A percentile compares a stretch with the other conserved stretches of the same genome.
Evolutionary conservation across 2,329 filamentous ascomycete species (phyloP).

Genomic region (Curvularia eragrostidis): DNA sequence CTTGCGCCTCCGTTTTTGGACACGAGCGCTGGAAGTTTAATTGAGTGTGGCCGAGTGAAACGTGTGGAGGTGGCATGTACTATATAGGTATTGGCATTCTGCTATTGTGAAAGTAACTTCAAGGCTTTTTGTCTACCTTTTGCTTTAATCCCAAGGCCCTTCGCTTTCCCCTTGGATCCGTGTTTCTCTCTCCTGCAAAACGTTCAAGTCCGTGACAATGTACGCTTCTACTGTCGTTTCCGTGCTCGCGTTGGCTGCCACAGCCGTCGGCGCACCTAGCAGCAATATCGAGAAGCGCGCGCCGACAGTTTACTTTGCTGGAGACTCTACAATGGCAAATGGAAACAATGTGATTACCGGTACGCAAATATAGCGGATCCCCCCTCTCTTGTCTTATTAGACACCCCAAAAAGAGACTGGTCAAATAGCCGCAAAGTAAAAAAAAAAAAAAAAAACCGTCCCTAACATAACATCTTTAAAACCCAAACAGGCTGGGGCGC

Average conservation of each 20-base stretch:
- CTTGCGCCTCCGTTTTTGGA: neutral
- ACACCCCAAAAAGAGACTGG: too few relatives aligned
- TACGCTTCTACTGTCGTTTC: conserved; percentile 25
- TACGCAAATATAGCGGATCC: conserved; percentile 20
- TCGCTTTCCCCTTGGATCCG: neutral
- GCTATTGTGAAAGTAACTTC: neutral
- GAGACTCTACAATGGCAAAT: conserved; percentile 68
- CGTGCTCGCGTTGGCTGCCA: conserved; percentile 28
- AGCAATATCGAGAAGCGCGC: conserved; percentile 35
- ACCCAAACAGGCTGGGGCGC: conserved; percentile 68
- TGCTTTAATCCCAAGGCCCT: too few relatives aligned
- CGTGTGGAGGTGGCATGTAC: neutral
- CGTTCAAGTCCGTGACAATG: neutral
- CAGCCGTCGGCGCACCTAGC: conserved; percentile 34
- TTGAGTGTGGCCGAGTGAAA: too few relatives aligned
- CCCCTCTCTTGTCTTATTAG: too few relatives aligned
- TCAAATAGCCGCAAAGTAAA: neutral
- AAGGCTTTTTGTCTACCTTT: neutral
- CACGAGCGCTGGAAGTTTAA: too few relatives aligned
- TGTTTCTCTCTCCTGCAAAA: neutral
- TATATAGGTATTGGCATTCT: neutral
- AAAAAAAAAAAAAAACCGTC: neutral
- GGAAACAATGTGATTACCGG: conserved; percentile 55
- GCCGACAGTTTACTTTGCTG: conserved; percentile 62
- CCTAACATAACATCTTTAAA: too few relatives aligned